Percentiles rank a stretch among this genome's conserved stretches.
Conservation (phyloP, 1,139 yeast species). For the Debaryomyces coudertii region DNA sequence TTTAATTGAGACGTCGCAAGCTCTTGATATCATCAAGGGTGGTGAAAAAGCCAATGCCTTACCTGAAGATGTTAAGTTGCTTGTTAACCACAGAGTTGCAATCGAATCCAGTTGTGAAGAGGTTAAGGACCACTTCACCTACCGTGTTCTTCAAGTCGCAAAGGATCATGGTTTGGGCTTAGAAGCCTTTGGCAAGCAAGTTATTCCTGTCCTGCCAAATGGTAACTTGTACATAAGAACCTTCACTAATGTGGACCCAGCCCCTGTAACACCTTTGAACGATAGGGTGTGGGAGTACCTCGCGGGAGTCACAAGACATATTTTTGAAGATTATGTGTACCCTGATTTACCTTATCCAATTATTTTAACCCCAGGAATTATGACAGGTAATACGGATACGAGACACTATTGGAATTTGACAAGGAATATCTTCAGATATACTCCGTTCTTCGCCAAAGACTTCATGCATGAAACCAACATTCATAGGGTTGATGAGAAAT, state of each 20-base stretch:
- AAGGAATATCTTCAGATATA: constrained; percentile 70
- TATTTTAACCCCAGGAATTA: constrained; percentile 63
- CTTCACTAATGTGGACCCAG: constrained; percentile 29
- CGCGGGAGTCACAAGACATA: constrained; percentile 48
- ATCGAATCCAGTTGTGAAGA: constrained; percentile 30
- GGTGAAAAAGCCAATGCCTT: constrained; percentile 47
- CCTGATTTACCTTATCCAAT: constrained; percentile 42
- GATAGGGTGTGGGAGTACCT: constrained; percentile 46
- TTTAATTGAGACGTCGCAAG: constrained; percentile 40
- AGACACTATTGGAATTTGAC: constrained; percentile 75
- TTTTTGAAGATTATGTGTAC: constrained; percentile 44
- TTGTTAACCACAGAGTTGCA: constrained; percentile 41
- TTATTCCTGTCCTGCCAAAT: constrained; percentile 20
- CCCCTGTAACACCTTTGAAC: constrained; percentile 41
- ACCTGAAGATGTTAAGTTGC: constrained; percentile 39
- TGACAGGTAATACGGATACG: constrained; percentile 88
- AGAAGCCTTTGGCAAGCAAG: constrained; percentile 23
- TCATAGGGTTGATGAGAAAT: constrained; percentile 48
- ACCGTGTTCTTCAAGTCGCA: constrained; percentile 32
- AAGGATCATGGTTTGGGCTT: constrained; percentile 31
- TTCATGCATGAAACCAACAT: constrained; percentile 25
- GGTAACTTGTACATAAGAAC: constrained; percentile 31
- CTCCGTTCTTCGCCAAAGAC: constrained; percentile 37
- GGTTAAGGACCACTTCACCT: constrained; percentile 26
- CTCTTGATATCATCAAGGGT: constrained; percentile 39